These are phyloP conservation scores for Trichoderma aggressivum DNA, from an alignment of 2,329 filamentous ascomycete genomes.

Conservation along the genomic window DNA sequence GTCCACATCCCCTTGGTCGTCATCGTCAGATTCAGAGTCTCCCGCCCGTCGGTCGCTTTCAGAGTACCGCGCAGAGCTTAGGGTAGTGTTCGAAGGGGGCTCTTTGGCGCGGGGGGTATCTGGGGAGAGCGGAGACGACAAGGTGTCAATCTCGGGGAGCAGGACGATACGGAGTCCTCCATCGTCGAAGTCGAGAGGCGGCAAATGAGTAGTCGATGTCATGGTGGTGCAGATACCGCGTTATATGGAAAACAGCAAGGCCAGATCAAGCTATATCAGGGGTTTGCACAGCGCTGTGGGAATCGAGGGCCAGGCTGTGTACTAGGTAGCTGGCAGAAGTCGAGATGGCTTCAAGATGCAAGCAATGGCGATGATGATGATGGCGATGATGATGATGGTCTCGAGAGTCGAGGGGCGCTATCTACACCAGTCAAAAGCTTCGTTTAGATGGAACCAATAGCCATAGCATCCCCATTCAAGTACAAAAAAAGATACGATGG, in stretches of 20 bases:
- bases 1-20: slow-evolving; percentile 9
- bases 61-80: slow-evolving; percentile 16
- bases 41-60: not conserved
- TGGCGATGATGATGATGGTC: not conserved
- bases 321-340: not conserved
- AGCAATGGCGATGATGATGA: not conserved
- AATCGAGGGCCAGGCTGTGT: not conserved
- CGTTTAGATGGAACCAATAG: slow-evolving; percentile 7
- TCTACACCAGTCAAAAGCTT: not conserved
- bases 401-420: not conserved
- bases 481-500: not conserved
- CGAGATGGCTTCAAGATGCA: not conserved
- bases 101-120: slow-evolving; percentile 1
- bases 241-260: not conserved
- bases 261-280: not conserved
- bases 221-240: slow-evolving; percentile 21
- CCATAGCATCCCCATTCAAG: slow-evolving; percentile 9
- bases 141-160: slow-evolving; percentile 22
- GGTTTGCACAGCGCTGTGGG: not conserved
- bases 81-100: not conserved
- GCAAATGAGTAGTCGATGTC: slow-evolving; percentile 28
- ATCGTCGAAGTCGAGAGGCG: slow-evolving; percentile 30
- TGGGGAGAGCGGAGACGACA: slow-evolving; percentile 3
- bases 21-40: slow-evolving; percentile 11
- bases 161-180: slow-evolving; percentile 32